These are phyloP conservation scores for Nothophoma quercina DNA, from an alignment of 2,329 filamentous ascomycete species.

Conservation along the genomic window DNA sequence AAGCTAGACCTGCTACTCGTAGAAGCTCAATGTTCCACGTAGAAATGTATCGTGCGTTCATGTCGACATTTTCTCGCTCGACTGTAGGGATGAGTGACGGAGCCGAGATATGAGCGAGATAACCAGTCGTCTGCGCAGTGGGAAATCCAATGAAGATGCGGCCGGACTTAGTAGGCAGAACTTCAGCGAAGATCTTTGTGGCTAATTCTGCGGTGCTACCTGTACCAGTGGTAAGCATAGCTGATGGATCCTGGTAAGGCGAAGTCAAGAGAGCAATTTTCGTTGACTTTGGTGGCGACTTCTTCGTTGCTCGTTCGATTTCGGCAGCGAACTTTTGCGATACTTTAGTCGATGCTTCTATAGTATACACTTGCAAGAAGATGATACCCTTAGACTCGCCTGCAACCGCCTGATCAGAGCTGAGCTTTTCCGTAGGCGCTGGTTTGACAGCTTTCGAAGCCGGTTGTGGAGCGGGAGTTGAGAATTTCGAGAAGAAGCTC, in stretches of 20 bases:
- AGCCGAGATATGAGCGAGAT: slow-evolving; percentile 92
- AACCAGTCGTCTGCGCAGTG: slow-evolving; percentile 94
- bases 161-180: slow-evolving; percentile 87
- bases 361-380: slow-evolving; percentile 87
- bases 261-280: slow-evolving; percentile 88
- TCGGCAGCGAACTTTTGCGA: slow-evolving; percentile 77
- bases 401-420: slow-evolving; percentile 69
- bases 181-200: slow-evolving; percentile 85
- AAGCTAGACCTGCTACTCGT: slow-evolving; percentile 86
- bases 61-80: slow-evolving; percentile 93
- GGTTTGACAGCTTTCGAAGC: slow-evolving; percentile 31
- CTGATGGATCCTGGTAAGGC: slow-evolving; percentile 81
- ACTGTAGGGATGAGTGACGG: slow-evolving; percentile 97
- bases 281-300: slow-evolving; percentile 88
- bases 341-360: slow-evolving; percentile 79
- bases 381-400: slow-evolving; percentile 77
- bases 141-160: slow-evolving; percentile 97
- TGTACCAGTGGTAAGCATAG: slow-evolving; percentile 65
- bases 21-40: slow-evolving; percentile 97
- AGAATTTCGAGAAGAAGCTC: slow-evolving; percentile 52
- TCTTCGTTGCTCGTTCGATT: slow-evolving; percentile 94
- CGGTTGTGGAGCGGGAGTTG: slow-evolving; percentile 31
- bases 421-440: slow-evolving; percentile 23
- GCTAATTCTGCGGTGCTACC: slow-evolving; percentile 62
- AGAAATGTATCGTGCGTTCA: slow-evolving; percentile 93